Evolutionary conservation across 2,329 filamentous ascomycete genomes (phyloP).

Genomic region (Nigrospora sphaerica): DNA sequence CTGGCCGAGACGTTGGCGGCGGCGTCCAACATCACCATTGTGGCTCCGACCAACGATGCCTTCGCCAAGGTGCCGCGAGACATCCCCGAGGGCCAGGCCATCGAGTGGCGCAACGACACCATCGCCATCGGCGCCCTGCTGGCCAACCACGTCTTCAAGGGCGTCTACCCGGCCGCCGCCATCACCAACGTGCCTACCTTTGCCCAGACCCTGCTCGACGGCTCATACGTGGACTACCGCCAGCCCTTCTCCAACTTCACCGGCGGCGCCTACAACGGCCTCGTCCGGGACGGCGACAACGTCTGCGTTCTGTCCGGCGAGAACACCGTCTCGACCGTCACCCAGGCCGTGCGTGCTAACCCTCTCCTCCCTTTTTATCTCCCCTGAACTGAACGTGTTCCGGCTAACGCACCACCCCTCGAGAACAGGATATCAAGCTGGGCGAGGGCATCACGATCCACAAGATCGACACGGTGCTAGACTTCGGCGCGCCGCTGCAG

Average conservation of each 20-base stretch:
- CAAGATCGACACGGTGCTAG: constrained; percentile 19
- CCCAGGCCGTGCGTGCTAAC: constrained; percentile 17
- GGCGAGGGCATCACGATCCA: constrained; percentile 21
- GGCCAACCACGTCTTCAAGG: constrained; percentile 23
- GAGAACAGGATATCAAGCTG: constrained; percentile 19
- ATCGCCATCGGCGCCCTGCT: constrained; percentile 15
- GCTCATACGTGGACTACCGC: constrained; percentile 17
- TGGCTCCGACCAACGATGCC: constrained; percentile 27
- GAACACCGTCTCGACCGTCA: constrained; percentile 22
- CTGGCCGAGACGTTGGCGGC: constrained; percentile 22
- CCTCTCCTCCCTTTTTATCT: no score
- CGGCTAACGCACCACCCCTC: not conserved
- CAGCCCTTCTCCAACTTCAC: constrained; percentile 30
- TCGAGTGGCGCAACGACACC: not conserved
- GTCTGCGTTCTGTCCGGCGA: constrained; percentile 26
- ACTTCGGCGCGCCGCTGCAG: constrained; percentile 21
- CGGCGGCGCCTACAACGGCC: constrained; percentile 26
- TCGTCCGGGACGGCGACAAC: constrained; percentile 21
- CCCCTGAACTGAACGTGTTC: not conserved
- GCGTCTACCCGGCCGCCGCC: constrained; percentile 19
- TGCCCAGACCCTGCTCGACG: constrained; percentile 20
- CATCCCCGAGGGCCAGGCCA: constrained; percentile 18
- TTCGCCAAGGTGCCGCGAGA: constrained; percentile 20
- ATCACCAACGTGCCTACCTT: constrained; percentile 21
- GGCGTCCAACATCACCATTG: constrained; percentile 25